Evolutionary conservation across 345 rosid genomes (phyloP), one percentile per base, ranked within the genome.

Genomic region (Salix dunnii): DNA sequence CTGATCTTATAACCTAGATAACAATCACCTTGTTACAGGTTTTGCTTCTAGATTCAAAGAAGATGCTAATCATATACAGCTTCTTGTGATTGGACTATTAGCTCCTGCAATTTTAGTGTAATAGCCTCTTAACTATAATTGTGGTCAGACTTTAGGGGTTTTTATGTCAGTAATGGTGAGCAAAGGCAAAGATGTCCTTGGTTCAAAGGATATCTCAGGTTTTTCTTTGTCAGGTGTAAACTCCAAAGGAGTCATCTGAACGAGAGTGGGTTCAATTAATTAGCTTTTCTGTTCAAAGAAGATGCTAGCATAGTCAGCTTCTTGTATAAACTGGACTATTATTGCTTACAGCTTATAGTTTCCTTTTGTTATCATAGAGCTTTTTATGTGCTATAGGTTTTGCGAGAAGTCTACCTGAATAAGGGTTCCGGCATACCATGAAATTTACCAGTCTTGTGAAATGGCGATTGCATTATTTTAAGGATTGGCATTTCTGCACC

Each of bases 371-470:
- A 40, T 40, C 43, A 9, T 35, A 20, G 72, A 49, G 67, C 66
- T 63, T 17, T 27, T 65, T 60, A 30, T 36, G 42, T 21, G 35
- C 27, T n/a, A 28, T 23, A 62, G 42, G 74, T 74, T 48, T 5
- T 38, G 42, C 14, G 40, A 48, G 49, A 25, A 65, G 7, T 53
- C 21, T 11, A 27, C 23, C 11, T 27, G 71, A 68, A 51, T n/a
- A 14, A 49, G 65, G 70, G 14, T 60, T 40, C 31, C 31, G 70
- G 28, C 40, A 40, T 51, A 55, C 6, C 61, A 38, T 8, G 35
- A 60, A 75, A 71, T 43, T 36, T 36, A 18, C 58, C 55, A 18
- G 66, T 67, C 48, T 71, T 71, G n/a, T 43, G 46, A 40, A 80
- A 70, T 74, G 61, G 60, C 18, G 27, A 49, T 38, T 62, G 20